A percentile compares a stretch with the other conserved stretches of the same genome.
Conservation (phyloP, 2,329 filamentous ascomycete species). For the Alternaria incomplexa region DNA sequence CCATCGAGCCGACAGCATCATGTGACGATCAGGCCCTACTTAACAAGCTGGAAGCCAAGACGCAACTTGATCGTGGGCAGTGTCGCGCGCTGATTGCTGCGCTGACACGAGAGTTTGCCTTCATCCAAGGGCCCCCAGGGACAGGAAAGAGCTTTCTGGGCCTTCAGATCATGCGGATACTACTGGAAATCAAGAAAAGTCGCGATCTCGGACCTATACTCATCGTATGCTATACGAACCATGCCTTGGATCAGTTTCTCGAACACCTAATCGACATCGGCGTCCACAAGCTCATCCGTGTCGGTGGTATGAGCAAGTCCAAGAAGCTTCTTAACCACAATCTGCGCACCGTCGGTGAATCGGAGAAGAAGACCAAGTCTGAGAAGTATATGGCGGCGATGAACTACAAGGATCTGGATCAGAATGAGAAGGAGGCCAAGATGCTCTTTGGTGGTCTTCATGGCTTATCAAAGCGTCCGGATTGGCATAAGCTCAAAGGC, state of each 20-base stretch:
- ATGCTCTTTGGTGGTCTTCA: slow-evolving; percentile 14
- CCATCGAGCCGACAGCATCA: slow-evolving; percentile 15
- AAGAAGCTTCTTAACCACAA: slow-evolving; percentile 59
- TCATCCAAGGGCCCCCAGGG: slow-evolving; percentile 74
- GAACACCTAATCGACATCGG: slow-evolving; percentile 62
- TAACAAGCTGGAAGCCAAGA: slow-evolving; percentile 13
- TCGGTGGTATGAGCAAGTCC: slow-evolving; percentile 66
- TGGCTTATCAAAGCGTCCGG: slow-evolving; percentile 4
- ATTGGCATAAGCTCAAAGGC: slow-evolving; percentile 24
- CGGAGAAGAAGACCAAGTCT: slow-evolving; percentile 25
- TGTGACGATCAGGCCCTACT: slow-evolving; percentile 23
- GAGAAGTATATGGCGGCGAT: slow-evolving; percentile 18
- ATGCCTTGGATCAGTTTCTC: slow-evolving; percentile 64
- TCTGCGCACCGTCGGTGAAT: slow-evolving; percentile 46
- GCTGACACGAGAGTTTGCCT: slow-evolving; percentile 60
- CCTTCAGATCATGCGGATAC: slow-evolving; percentile 62
- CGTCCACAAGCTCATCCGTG: slow-evolving; percentile 62
- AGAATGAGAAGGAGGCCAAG: slow-evolving; percentile 6
- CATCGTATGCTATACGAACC: slow-evolving; percentile 57
- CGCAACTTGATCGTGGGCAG: slow-evolving; percentile 58
- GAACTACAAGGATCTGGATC: slow-evolving; percentile 21
- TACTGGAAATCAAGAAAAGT: slow-evolving; percentile 54
- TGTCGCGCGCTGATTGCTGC: slow-evolving; percentile 60
- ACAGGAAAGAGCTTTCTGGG: slow-evolving; percentile 72
- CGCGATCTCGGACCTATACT: slow-evolving; percentile 55